Evolutionary conservation across 352 stramenopile genomes (phyloP).

Genomic region (Globisporangium parvum): DNA sequence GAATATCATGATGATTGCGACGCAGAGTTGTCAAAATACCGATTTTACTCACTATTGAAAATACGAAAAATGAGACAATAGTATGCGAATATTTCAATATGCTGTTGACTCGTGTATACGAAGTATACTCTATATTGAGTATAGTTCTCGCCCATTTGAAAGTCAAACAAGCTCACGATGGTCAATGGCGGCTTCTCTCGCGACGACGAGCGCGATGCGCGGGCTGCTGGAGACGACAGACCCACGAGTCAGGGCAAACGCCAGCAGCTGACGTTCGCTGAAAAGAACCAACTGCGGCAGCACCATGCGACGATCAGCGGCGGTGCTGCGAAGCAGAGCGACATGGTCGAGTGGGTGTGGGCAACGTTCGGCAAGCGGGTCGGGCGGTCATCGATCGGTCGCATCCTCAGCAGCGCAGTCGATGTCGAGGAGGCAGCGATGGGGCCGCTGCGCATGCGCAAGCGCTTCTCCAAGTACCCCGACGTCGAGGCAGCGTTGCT

Average conservation of each 20-base stretch:
- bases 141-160: no score
- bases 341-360: slow-evolving; percentile 11
- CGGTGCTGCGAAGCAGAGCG: slow-evolving; percentile 4
- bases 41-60: no score
- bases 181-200: no score
- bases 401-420: slow-evolving; percentile 7
- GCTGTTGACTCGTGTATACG: no score
- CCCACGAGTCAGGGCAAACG: not conserved
- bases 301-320: slow-evolving; percentile 6
- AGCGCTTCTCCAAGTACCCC: slow-evolving; percentile 13
- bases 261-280: slow-evolving; percentile 12
- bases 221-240: no score
- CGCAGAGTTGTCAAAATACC: no score
- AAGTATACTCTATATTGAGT: no score
- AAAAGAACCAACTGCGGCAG: slow-evolving; percentile 13
- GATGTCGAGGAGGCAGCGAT: slow-evolving; percentile 9
- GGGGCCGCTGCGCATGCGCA: slow-evolving; percentile 8
- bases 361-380: slow-evolving; percentile 11
- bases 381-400: slow-evolving; percentile 12
- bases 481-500: slow-evolving; percentile 12
- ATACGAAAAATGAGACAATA: no score
- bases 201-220: not conserved
- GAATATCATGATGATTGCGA: no score
- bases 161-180: no score
- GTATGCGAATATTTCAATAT: no score